Conservation (phyloP, 352 stramenopile genomes). For the Phytophthora boehmeriae region DNA sequence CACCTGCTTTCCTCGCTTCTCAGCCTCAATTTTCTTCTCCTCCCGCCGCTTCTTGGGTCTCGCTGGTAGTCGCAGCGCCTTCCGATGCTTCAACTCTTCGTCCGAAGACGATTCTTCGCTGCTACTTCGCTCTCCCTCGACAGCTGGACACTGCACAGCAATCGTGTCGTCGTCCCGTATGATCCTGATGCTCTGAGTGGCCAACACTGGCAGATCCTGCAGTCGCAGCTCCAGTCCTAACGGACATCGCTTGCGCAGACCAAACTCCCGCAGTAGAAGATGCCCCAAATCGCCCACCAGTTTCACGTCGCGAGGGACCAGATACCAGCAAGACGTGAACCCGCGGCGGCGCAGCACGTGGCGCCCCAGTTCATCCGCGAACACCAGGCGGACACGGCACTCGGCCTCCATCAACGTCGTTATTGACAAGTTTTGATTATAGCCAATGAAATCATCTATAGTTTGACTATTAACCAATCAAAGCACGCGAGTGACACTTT, state of each 20-base stretch:
- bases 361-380: conserved; percentile 53
- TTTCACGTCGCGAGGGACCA: conserved; percentile 48
- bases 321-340: conserved; percentile 72
- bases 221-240: conserved; percentile 59
- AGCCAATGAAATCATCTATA: conserved; percentile 7
- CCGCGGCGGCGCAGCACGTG: conserved; percentile 52
- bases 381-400: conserved; percentile 57
- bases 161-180: conserved; percentile 72
- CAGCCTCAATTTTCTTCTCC: conserved; percentile 5
- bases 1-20: conserved; percentile 13
- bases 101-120: conserved; percentile 15
- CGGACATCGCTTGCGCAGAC: conserved; percentile 46
- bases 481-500: not conserved
- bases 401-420: conserved; percentile 13
- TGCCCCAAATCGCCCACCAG: conserved; percentile 70
- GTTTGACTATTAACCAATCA: not conserved
- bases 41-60: not conserved
- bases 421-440: not conserved
- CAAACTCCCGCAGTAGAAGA: conserved; percentile 64
- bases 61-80: conserved; percentile 6
- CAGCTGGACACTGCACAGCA: conserved; percentile 44
- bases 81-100: conserved; percentile 8
- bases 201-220: conserved; percentile 62
- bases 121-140: not conserved
- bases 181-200: conserved; percentile 60